phyloP scores from a whole-genome alignment of 2,329 filamentous ascomycete species.

The Fusarium palustre region DNA sequence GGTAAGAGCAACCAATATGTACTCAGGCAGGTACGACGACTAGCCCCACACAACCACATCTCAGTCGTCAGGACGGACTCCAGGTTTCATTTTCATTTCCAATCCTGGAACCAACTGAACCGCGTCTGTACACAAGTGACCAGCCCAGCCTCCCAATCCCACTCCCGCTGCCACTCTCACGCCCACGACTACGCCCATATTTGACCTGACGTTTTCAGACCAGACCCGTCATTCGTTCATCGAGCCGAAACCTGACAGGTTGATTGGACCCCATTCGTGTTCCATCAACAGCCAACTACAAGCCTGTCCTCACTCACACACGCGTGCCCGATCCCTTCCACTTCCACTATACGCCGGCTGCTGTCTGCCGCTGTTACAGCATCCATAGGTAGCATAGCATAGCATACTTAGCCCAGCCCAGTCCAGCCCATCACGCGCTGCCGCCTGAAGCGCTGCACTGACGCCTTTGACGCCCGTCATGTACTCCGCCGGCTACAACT shows the following conservation, averaged over 20 bases:
- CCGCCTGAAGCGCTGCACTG: slow-evolving; percentile 40
- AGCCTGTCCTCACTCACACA: slow-evolving; percentile 33
- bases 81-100: slow-evolving; percentile 45
- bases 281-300: slow-evolving; percentile 39
- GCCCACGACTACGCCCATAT: slow-evolving; percentile 27
- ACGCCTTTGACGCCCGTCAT: slow-evolving; percentile 51
- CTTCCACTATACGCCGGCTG: slow-evolving; percentile 20
- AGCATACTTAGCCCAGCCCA: not conserved
- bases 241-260: slow-evolving; percentile 16
- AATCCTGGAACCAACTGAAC: slow-evolving; percentile 45
- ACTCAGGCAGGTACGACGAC: slow-evolving; percentile 11
- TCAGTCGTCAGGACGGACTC: slow-evolving; percentile 34
- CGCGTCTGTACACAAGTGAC: slow-evolving; percentile 45
- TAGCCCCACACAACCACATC: slow-evolving; percentile 45
- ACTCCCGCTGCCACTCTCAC: slow-evolving; percentile 18
- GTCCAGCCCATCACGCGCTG: slow-evolving; percentile 26
- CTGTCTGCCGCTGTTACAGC: slow-evolving; percentile 30
- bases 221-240: slow-evolving; percentile 22
- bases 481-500: slow-evolving; percentile 68
- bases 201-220: slow-evolving; percentile 1
- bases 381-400: slow-evolving; percentile 4
- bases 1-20: not conserved
- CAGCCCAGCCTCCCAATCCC: slow-evolving; percentile 39
- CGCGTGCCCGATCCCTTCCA: slow-evolving; percentile 14
- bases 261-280: slow-evolving; percentile 33